Percentiles rank a stretch among this genome's conserved stretches.
Conservation (phyloP, 2,329 filamentous ascomycete genomes). For the Gyromitra esculenta region DNA sequence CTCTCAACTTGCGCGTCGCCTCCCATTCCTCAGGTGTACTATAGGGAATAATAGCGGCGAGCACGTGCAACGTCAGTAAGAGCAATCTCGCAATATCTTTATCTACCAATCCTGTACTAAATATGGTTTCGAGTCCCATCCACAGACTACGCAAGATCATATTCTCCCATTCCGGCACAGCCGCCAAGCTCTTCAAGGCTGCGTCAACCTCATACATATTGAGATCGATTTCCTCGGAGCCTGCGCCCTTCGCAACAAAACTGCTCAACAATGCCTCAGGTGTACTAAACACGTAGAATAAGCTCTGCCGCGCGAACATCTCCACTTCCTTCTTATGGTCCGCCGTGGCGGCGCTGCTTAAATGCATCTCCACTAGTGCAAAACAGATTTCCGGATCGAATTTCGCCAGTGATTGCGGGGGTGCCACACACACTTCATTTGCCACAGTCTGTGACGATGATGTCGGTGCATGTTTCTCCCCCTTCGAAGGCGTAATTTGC, state of each 20-base stretch:
- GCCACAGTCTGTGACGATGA: constrained; percentile 6
- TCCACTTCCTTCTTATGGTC: constrained; percentile 64
- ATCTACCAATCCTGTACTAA: constrained; percentile 59
- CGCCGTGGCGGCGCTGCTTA: constrained; percentile 48
- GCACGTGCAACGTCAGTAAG: constrained; percentile 55
- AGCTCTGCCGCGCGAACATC: constrained; percentile 70
- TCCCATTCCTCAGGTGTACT: constrained; percentile 55
- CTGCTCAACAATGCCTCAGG: constrained; percentile 68
- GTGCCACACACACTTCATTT: constrained; percentile 21
- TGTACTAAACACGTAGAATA: constrained; percentile 72
- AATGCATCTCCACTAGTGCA: constrained; percentile 58
- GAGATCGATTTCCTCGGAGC: constrained; percentile 64
- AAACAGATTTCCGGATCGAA: constrained; percentile 69
- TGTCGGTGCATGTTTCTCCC: constrained; percentile 37
- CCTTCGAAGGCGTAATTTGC: constrained; percentile 45
- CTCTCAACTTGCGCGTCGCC: constrained; percentile 51
- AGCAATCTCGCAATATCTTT: constrained; percentile 56
- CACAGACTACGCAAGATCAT: constrained; percentile 73
- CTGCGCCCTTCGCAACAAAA: constrained; percentile 66
- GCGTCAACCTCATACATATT: constrained; percentile 71
- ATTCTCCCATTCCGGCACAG: constrained; percentile 60
- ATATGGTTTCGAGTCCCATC: constrained; percentile 69
- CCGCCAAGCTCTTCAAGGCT: constrained; percentile 67
- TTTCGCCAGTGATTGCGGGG: constrained; percentile 69
- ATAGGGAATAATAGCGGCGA: constrained; percentile 52